Percentiles rank a stretch among this genome's conserved stretches.
Conservation (phyloP, 139 green algal genomes). For the Volvox africanus region DNA sequence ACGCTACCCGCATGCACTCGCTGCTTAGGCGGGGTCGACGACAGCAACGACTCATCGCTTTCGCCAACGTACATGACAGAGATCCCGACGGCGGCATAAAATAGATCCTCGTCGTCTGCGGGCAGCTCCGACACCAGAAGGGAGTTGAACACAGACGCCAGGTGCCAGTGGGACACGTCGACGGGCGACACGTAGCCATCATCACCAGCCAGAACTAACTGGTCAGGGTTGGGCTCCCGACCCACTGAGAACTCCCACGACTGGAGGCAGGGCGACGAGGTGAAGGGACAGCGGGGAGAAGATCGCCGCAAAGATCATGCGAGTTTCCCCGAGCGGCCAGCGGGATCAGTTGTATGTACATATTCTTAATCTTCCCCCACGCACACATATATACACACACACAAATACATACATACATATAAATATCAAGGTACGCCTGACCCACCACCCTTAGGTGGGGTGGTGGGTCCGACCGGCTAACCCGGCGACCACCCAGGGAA, state of each 20-base stretch:
- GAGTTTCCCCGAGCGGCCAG: background rate
- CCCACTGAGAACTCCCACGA: slow-evolving; percentile 26
- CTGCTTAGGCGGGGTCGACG: background rate
- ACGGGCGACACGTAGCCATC: slow-evolving; percentile 4
- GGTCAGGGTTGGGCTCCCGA: slow-evolving; percentile 21
- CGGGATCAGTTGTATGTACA: too few relatives aligned
- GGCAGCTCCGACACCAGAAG: slow-evolving; percentile 8
- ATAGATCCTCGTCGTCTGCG: slow-evolving; percentile 35
- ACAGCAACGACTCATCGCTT: background rate
- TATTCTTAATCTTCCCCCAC: too few relatives aligned
- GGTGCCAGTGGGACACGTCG: slow-evolving; percentile 32
- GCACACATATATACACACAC: too few relatives aligned
- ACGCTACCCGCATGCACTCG: background rate
- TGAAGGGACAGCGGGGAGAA: background rate
- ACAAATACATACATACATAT: too few relatives aligned
- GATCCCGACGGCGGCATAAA: slow-evolving; percentile 20
- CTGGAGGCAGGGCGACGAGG: background rate
- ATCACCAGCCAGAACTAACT: slow-evolving; percentile 29
- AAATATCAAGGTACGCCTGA: too few relatives aligned
- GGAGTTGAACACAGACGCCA: slow-evolving; percentile 21
- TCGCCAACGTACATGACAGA: slow-evolving; percentile 12
- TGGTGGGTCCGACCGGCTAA: too few relatives aligned
- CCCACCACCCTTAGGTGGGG: too few relatives aligned
- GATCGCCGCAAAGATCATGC: background rate
- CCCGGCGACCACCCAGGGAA: too few relatives aligned